Percentiles rank a stretch among this genome's conserved stretches.
Evolutionary conservation across 164 flowering plant species (phyloP).

Genomic region (Cinnamomum micranthum): DNA sequence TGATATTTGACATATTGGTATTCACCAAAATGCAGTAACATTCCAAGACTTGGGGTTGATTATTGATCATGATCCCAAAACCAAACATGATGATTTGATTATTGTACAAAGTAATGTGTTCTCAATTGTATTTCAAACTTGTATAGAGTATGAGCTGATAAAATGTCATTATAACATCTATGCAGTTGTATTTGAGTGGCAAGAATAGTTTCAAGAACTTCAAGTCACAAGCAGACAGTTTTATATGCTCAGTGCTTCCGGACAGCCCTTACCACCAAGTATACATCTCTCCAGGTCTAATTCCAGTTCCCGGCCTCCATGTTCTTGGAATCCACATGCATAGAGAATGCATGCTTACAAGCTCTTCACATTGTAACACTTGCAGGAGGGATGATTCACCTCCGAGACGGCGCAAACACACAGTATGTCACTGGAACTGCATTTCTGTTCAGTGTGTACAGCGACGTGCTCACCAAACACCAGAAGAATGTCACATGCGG

Average conservation of each 20-base stretch:
- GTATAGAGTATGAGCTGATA: background rate
- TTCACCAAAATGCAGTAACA: too few species aligned
- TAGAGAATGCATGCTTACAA: background rate
- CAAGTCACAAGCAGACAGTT: conserved; percentile 69
- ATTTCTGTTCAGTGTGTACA: conserved; percentile 48
- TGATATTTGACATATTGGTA: too few species aligned
- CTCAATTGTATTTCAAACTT: background rate
- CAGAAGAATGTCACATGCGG: conserved; percentile 57
- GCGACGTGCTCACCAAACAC: conserved; percentile 52
- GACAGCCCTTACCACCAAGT: conserved; percentile 63
- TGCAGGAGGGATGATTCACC: conserved; percentile 58
- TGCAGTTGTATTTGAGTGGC: conserved; percentile 59
- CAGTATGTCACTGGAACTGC: conserved; percentile 77
- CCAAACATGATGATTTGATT: background rate
- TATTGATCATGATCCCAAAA: background rate
- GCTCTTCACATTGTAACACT: background rate
- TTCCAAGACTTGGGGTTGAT: too few species aligned
- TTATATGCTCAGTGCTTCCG: conserved; percentile 64
- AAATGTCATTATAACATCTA: background rate
- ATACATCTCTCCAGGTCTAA: conserved; percentile 57
- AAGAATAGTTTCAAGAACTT: conserved; percentile 30
- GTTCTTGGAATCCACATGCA: background rate
- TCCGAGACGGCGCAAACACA: conserved; percentile 90
- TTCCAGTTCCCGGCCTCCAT: conserved; percentile 2
- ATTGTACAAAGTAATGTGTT: background rate